Percentiles rank a stretch among this genome's conserved stretches.
These are phyloP conservation scores for Suhomyces guaymorum DNA, from an alignment of 1,139 yeast species.

Conservation along the genomic window DNA sequence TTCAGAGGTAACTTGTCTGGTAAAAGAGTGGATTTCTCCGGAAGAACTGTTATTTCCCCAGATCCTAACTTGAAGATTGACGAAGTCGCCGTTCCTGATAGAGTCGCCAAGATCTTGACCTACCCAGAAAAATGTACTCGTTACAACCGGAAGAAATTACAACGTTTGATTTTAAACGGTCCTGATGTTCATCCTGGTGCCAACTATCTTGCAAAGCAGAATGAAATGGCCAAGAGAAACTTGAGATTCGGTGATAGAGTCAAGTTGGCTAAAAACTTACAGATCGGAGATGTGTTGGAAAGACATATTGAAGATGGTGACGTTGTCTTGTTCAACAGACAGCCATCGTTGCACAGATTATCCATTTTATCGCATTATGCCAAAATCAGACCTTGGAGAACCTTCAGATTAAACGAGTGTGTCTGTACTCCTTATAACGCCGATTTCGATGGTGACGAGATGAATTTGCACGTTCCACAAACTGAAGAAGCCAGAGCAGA, in stretches of 20 bases:
- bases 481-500: constrained; percentile 99
- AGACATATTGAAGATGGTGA: constrained; percentile 98
- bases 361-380: constrained; percentile 96
- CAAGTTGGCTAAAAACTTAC: constrained; percentile 73
- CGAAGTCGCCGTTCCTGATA: constrained; percentile 97
- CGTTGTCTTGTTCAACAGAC: constrained; percentile 92
- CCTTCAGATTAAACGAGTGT: constrained; percentile 96
- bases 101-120: constrained; percentile 93
- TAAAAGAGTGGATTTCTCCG: constrained; percentile 97
- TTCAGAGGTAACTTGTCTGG: constrained; percentile 98
- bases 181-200: constrained; percentile 96
- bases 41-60: constrained; percentile 97
- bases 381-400: constrained; percentile 96
- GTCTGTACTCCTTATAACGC: constrained; percentile 99
- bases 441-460: constrained; percentile 99
- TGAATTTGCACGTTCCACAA: constrained; percentile 98
- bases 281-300: constrained; percentile 93
- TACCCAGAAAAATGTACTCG: constrained; percentile 94
- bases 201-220: constrained; percentile 79
- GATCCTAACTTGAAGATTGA: constrained; percentile 94
- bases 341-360: constrained; percentile 93
- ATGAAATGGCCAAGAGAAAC: constrained; percentile 85
- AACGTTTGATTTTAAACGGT: constrained; percentile 73
- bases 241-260: constrained; percentile 84
- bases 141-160: constrained; percentile 79